Evolutionary conservation across 306 rosid genomes (phyloP), one percentile per base, ranked within the genome.

Genomic region (Hylodesmum podocarpum): DNA sequence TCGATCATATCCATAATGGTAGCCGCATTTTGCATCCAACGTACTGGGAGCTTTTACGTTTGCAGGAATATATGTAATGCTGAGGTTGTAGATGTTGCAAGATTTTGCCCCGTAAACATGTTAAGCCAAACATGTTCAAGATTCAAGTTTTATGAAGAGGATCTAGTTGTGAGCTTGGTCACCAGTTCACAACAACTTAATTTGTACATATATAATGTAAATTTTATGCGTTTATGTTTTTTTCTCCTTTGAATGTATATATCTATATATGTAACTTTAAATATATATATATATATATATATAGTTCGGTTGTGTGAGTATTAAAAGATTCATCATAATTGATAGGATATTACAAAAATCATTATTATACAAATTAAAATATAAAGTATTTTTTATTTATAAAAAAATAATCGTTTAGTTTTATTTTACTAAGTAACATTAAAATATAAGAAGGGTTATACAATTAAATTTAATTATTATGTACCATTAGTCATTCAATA

Each of bases 111-210:
- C 8, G 2, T 65, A 18, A 66, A 39, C 31, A 66, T 25, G 74
- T 21, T 8, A 67, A 12, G 34, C 6, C 49, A 53, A 22, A 29
- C 41, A 40, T 77, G 51, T 43, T 78, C 2, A n/a, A 41, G 76
- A 61, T 11, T 67, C n/a, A 28, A 77, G 59, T 21, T 54, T 66
- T 66, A 41, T 78, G 7, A 55, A 41, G 81, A 68, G 70, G 68
- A 68, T 57, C 43, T 8, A 5, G 77, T 22, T 44, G 54, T 44
- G 71, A 46, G 18, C 71, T 31, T 16, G 6, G 28, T 59, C 41
- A 46, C n/a, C 0, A 46, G 65, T 70, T 78, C 6, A 13, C 29
- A 66, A 69, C 76, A 55, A 31, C 29, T 21, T n/a, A n/a, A n/a
- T n/a, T 8, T 57, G 82, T 78, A 68, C 15, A 78, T 33, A 29